A percentile compares a stretch with the other conserved stretches of the same genome.
phyloP scores from a whole-genome alignment of 2,329 filamentous ascomycete genomes.

The Phialophora macrospora region DNA sequence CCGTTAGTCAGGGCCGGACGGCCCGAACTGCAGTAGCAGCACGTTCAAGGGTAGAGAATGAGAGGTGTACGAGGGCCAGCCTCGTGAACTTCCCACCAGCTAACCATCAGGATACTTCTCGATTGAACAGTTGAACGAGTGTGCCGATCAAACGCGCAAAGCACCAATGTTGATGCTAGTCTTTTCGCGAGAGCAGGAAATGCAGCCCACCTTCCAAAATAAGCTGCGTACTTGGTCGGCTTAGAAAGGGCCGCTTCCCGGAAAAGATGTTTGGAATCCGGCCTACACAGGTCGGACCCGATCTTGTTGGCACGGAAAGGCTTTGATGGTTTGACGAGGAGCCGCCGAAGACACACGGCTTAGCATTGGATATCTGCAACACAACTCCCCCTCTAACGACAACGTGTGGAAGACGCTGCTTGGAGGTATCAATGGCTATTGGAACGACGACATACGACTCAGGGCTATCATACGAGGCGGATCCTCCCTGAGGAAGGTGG shows the following conservation, averaged over 20 bases:
- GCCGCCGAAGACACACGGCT: not conserved
- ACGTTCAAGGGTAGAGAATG: no score
- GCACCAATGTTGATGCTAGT: no score
- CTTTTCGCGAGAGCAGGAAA: no score
- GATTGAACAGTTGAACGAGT: no score
- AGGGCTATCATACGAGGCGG: not conserved
- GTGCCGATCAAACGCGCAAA: no score
- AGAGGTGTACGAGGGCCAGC: no score
- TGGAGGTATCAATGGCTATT: slow-evolving; percentile 13
- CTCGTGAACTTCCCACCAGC: no score
- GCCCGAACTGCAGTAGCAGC: no score
- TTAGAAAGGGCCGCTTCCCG: slow-evolving; percentile 7
- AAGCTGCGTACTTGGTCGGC: no score
- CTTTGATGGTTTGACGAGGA: slow-evolving; percentile 34
- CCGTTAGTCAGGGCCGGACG: no score
- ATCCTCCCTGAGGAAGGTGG: not conserved
- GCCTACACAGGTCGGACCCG: slow-evolving; percentile 43
- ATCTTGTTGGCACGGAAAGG: slow-evolving; percentile 33
- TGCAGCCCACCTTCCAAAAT: no score
- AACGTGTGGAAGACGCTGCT: slow-evolving; percentile 29
- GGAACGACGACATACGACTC: slow-evolving; percentile 12
- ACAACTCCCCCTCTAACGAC: slow-evolving; percentile 3
- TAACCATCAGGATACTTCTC: no score
- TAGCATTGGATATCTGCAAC: slow-evolving; percentile 15
- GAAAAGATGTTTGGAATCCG: slow-evolving; percentile 40